Base-by-base conservation (phyloP, 2,329 filamentous ascomycete species). In the Karstenula rhodostoma region DNA sequence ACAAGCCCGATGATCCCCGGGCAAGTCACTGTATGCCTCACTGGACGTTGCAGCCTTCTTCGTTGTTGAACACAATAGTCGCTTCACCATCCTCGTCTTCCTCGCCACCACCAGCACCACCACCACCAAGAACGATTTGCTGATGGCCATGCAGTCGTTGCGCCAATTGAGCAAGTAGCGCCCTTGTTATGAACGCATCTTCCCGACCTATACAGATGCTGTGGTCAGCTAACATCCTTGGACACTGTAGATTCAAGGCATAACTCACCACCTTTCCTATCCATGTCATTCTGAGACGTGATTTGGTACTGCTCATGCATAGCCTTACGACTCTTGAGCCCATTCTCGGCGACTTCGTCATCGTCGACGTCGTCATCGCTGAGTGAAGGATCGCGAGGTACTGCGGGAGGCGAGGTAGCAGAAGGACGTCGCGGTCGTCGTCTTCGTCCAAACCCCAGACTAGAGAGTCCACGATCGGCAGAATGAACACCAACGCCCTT, bases 261-360 rank as follows among this genome's bases (percentile, higher is more conserved):
- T 23, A 29, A 35, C 52, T 35, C 37, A 55, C 52, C 86, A 17
- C 84, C 86, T 63, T 83, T 83, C 35, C 86, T 81, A 58, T 86
- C 82, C 61, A 85, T 82, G 67, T 89, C 86, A 68, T 90, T 90
- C 67, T 86, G 81, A 62, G 82, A 84, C 57, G 83, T 86, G 67
- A 90, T 90, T 59, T 84, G 81, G 59, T 89, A 87, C 55, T 82
- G 83, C 55, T 87, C 79, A 40, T 88, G 82, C 78, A 90, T 84
- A 10, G 86, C 81, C 67, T 85, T 86, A 42, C 86, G 78, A 65
- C 85, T 88, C 27, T 78, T 73, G 13, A 89, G 80, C 1, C 86
- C 86, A 19, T 75, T 77, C 5, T 70, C 66, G 5, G 77, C 75
- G 25, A 81, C 76, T 44, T 76, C 73, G 27, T 73, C 68, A 27